Evolutionary conservation across 1,284 basidiomycete species (phyloP), one percentile per base, ranked within the genome.

Genomic region (Leccinum fallax): DNA sequence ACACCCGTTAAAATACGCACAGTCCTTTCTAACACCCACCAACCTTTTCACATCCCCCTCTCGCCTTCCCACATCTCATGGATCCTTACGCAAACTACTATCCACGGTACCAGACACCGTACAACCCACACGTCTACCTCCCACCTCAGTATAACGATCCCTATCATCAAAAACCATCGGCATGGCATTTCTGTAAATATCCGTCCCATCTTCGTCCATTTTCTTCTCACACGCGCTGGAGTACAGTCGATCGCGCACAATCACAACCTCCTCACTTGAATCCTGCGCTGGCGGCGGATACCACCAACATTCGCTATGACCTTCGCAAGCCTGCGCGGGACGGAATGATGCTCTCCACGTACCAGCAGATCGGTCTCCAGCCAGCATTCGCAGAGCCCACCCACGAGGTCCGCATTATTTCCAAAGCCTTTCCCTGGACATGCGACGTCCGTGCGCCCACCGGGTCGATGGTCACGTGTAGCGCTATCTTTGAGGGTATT

Each of bases 361-460:
- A 79, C 72, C 74, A 79, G 53, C 65, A 77, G 4, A 71, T 78
- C 55, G 75, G 77, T 1, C 64, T 68, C 34, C 61, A 74, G 16
- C 71, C 69, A 26, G 85, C 79, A 0, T 74, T 79, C 26, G 71
- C 77, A 15, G 69, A 71, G 0, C 43, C 72, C 19, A 68, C 69
- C 10, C 63, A 77, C 57, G 62, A 73, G 0, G 69, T 86, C 53
- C 81, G 81, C 11, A 76, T 88, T 36, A 76, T 87, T 60, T 86
- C 81, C 32, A 82, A 81, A 61, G 69, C 78, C 4, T 87, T 88
- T 68, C 87, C 86, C 0, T 88, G 86, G 86, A 67, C 79, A 3
- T 78, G 87, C 63, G 82, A 86, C 26, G 80, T 88, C 60, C 72
- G 75, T 16, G 74, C 75, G 6, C 72, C 73, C 0, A 62, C 70